phyloP scores from a whole-genome alignment of 108 stramenopile species.

The Halocafeteria seosinensis region DNA sequence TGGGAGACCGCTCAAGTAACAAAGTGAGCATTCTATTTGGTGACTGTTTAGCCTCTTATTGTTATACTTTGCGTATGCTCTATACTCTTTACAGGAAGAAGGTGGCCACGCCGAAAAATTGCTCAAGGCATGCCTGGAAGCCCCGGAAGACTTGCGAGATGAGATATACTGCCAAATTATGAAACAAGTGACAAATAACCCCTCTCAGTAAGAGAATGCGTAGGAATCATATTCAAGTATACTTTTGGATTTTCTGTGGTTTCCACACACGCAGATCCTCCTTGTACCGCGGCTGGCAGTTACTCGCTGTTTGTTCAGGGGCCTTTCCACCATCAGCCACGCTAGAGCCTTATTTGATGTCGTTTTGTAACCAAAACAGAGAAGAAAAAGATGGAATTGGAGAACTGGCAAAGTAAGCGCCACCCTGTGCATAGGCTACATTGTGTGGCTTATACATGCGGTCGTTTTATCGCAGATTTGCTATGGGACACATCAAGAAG shows the following conservation, averaged over 20 bases:
- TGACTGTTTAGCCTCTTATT: too few species aligned
- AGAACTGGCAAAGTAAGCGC: background rate
- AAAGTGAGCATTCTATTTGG: too few species aligned
- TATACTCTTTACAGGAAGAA: conserved; percentile 12
- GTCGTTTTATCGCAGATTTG: background rate
- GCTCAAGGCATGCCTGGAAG: background rate
- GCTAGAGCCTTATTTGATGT: conserved; percentile 4
- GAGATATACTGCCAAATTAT: conserved; percentile 27
- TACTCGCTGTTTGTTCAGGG: conserved; percentile 8
- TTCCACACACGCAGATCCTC: too few species aligned
- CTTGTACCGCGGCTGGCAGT: conserved; percentile 35
- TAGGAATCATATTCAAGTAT: too few species aligned
- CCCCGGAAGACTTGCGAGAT: conserved; percentile 24
- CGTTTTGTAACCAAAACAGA: background rate
- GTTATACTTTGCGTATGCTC: too few species aligned
- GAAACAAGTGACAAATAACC: conserved; percentile 28
- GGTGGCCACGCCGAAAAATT: conserved; percentile 19
- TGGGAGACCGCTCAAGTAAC: conserved; percentile 20
- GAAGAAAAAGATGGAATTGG: background rate
- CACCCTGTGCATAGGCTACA: background rate
- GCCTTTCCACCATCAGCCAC: conserved; percentile 10
- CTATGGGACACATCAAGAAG: background rate
- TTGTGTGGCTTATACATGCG: background rate
- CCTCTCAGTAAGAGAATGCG: background rate
- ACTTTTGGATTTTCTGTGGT: too few species aligned